A percentile compares a stretch with the other conserved stretches of the same genome.
phyloP scores from a whole-genome alignment of 2,329 filamentous ascomycete genomes.

The Epichloe amarillans region DNA sequence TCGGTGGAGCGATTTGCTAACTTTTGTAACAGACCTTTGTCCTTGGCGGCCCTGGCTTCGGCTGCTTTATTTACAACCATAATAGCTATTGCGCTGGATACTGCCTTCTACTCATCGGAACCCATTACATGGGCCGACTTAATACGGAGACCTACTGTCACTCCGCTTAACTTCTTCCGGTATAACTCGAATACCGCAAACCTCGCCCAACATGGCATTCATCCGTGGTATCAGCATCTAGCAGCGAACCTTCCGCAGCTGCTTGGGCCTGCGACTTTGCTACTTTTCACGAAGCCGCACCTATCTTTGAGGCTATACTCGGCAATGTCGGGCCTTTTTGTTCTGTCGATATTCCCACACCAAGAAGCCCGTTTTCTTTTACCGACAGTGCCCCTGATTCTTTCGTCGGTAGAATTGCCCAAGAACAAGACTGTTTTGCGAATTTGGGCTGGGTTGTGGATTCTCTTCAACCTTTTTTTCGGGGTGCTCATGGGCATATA shows the following conservation, averaged over 20 bases:
- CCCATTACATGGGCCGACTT: slow-evolving; percentile 53
- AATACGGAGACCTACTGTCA: slow-evolving; percentile 53
- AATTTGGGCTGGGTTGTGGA: slow-evolving; percentile 49
- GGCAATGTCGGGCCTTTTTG: slow-evolving; percentile 56
- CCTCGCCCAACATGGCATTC: slow-evolving; percentile 60
- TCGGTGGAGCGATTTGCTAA: slow-evolving; percentile 8
- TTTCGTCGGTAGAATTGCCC: slow-evolving; percentile 59
- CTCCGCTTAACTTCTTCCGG: slow-evolving; percentile 62
- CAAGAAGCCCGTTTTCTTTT: slow-evolving; percentile 71
- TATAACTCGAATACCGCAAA: slow-evolving; percentile 63
- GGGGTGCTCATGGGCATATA: slow-evolving; percentile 68
- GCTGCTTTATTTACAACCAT: slow-evolving; percentile 55
- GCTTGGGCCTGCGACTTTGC: slow-evolving; percentile 53
- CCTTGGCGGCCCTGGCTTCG: slow-evolving; percentile 48
- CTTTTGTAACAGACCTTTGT: slow-evolving; percentile 32
- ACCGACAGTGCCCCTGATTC: slow-evolving; percentile 61
- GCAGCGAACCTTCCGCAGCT: slow-evolving; percentile 57
- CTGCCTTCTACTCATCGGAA: slow-evolving; percentile 60
- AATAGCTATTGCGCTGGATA: slow-evolving; percentile 71
- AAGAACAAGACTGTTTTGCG: slow-evolving; percentile 34
- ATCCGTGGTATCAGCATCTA: slow-evolving; percentile 67
- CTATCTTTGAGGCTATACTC: slow-evolving; percentile 53
- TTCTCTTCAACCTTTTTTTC: slow-evolving; percentile 54
- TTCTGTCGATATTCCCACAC: slow-evolving; percentile 63
- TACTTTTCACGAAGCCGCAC: slow-evolving; percentile 45